Percentiles rank a stretch among this genome's conserved stretches.
These are phyloP conservation scores for Lactifluus pinguis DNA, from an alignment of 768 basidiomycete species.

Conservation along the genomic window DNA sequence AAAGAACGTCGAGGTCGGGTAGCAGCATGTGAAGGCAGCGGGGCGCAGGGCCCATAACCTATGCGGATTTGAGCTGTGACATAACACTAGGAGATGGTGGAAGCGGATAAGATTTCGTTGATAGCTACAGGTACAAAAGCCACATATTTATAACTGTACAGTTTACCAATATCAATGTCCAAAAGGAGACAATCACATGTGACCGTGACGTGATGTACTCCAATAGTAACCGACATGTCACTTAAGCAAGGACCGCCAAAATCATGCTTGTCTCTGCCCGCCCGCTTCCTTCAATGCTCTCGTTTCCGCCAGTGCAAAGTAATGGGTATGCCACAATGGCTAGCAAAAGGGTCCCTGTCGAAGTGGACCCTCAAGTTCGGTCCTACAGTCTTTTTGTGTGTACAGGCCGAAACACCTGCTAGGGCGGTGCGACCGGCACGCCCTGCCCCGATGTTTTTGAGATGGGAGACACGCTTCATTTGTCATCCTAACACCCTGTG, in stretches of 20 bases:
- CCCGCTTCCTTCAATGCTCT: neutral
- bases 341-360: slow-evolving; percentile 26
- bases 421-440: slow-evolving; percentile 94
- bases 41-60: too few species aligned
- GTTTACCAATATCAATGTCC: too few species aligned
- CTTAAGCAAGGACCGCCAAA: neutral
- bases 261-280: neutral
- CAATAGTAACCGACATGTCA: neutral
- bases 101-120: too few species aligned
- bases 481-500: too few species aligned
- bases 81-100: too few species aligned
- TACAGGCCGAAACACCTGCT: slow-evolving; percentile 97
- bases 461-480: slow-evolving; percentile 68
- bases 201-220: too few species aligned
- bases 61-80: too few species aligned
- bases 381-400: slow-evolving; percentile 95
- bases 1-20: too few species aligned
- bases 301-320: neutral
- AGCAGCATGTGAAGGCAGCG: too few species aligned
- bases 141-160: too few species aligned
- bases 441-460: slow-evolving; percentile 94
- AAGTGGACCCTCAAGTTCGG: slow-evolving; percentile 82
- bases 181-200: too few species aligned
- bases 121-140: too few species aligned
- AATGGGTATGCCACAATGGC: slow-evolving; percentile 8